Evolutionary conservation across 2,329 filamentous ascomycete genomes (phyloP).

Genomic region (Plectosphaerella cucumerina): DNA sequence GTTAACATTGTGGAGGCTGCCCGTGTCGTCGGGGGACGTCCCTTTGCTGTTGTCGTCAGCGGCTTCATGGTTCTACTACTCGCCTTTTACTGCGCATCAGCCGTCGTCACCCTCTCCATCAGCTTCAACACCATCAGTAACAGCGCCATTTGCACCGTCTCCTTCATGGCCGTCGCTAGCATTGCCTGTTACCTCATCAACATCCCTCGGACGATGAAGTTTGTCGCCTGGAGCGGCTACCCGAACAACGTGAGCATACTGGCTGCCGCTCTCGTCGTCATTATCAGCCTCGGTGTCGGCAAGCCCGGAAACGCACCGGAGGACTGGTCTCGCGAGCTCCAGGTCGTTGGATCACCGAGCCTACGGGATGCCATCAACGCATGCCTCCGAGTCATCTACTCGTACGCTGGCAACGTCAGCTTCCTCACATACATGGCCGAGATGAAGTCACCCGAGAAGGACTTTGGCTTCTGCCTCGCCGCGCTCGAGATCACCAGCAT

Average conservation of each 20-base stretch:
- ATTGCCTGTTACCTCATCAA: constrained; percentile 60
- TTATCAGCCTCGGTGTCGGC: constrained; percentile 26
- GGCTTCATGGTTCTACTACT: constrained; percentile 64
- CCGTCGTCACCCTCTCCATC: constrained; percentile 61
- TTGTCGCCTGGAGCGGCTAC: constrained; percentile 22
- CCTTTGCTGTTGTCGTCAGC: neutral
- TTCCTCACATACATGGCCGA: constrained; percentile 29
- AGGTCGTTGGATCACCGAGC: constrained; percentile 4
- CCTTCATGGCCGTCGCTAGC: constrained; percentile 62
- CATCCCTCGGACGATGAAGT: constrained; percentile 60
- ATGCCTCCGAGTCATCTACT: constrained; percentile 28
- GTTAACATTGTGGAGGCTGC: neutral
- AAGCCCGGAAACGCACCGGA: constrained; percentile 6
- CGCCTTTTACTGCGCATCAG: constrained; percentile 64
- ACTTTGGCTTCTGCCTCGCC: constrained; percentile 23
- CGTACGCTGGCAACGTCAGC: constrained; percentile 31
- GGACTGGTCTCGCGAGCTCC: neutral
- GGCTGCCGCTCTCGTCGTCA: constrained; percentile 29
- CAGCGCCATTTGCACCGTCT: constrained; percentile 60
- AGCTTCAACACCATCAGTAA: constrained; percentile 65
- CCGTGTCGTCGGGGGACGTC: neutral
- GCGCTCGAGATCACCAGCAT: constrained; percentile 26
- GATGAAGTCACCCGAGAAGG: constrained; percentile 24
- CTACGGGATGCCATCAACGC: constrained; percentile 26
- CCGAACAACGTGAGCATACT: constrained; percentile 28